Conservation (phyloP, 345 rosid species). For the Litchi chinensis region DNA sequence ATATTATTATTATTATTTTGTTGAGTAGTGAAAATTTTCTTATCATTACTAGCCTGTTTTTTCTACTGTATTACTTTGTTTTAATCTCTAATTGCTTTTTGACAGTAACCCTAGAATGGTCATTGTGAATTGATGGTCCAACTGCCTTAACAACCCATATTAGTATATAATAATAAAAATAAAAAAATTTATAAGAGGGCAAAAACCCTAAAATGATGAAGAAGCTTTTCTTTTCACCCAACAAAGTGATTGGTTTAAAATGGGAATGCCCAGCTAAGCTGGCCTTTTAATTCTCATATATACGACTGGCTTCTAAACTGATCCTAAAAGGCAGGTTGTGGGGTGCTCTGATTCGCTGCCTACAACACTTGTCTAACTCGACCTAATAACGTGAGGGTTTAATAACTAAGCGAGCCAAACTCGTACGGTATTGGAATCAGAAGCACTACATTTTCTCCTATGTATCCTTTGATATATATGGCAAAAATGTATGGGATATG, state of each 20-base stretch:
- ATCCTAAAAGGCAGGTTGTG: slow-evolving; percentile 32
- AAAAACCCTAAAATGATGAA: slow-evolving; percentile 43
- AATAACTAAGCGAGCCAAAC: slow-evolving; percentile 32
- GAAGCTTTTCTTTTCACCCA: slow-evolving; percentile 33
- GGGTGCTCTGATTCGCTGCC: slow-evolving; percentile 40
- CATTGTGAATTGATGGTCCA: slow-evolving; percentile 42
- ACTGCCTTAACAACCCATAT: slow-evolving; percentile 40
- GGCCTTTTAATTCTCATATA: slow-evolving; percentile 20
- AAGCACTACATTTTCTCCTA: background rate
- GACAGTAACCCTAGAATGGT: slow-evolving; percentile 30
- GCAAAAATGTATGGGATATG: background rate
- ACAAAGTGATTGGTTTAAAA: slow-evolving; percentile 48
- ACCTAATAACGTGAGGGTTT: slow-evolving; percentile 41
- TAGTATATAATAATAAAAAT: background rate
- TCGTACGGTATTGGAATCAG: slow-evolving; percentile 11
- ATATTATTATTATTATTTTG: background rate
- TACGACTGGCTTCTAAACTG: slow-evolving; percentile 27
- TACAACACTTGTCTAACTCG: slow-evolving; percentile 36
- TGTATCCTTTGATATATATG: background rate
- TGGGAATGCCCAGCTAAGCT: slow-evolving; percentile 50
- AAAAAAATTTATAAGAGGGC: slow-evolving; percentile 14
- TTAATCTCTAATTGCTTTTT: background rate
- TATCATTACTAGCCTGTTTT: background rate
- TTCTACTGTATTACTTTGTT: background rate
- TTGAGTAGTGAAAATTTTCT: slow-evolving; percentile 2